phyloP scores from a whole-genome alignment of 108 stramenopile species.

The Hondaea fermentalgiana region DNA sequence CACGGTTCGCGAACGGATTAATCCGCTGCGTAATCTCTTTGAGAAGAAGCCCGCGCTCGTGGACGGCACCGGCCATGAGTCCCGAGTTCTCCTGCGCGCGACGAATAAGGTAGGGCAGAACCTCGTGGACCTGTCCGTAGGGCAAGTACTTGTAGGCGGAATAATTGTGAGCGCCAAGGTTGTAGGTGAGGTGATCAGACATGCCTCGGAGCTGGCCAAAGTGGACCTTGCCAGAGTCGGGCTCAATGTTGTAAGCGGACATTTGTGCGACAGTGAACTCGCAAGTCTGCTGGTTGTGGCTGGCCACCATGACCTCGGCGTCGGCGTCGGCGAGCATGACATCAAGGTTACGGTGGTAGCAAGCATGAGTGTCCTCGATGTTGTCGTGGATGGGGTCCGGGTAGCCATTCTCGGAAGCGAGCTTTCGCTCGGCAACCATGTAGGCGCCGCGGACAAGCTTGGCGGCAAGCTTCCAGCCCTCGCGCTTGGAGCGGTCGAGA shows the following conservation, averaged over 20 bases:
- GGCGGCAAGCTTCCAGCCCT: conserved; percentile 68
- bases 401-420: conserved; percentile 51
- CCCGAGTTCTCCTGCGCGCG: conserved; percentile 88
- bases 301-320: conserved; percentile 77
- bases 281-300: conserved; percentile 79
- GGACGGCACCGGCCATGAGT: conserved; percentile 37
- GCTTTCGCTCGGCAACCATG: conserved; percentile 76
- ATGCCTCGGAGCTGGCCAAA: conserved; percentile 97
- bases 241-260: conserved; percentile 54
- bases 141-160: conserved; percentile 85
- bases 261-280: conserved; percentile 62
- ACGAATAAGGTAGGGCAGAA: conserved; percentile 88
- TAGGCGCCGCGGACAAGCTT: conserved; percentile 97
- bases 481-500: conserved; percentile 68
- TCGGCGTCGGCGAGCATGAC: conserved; percentile 59
- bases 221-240: conserved; percentile 37
- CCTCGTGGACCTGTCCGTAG: conserved; percentile 81
- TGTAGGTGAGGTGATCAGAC: conserved; percentile 83
- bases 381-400: conserved; percentile 67
- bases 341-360: conserved; percentile 58
- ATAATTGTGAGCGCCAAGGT: conserved; percentile 73
- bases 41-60: neutral
- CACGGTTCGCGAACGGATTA: too few relatives aligned
- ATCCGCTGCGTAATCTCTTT: neutral
- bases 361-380: conserved; percentile 72